Base-by-base conservation (phyloP, 2,329 filamentous ascomycete genomes). In the Calycina marina region DNA sequence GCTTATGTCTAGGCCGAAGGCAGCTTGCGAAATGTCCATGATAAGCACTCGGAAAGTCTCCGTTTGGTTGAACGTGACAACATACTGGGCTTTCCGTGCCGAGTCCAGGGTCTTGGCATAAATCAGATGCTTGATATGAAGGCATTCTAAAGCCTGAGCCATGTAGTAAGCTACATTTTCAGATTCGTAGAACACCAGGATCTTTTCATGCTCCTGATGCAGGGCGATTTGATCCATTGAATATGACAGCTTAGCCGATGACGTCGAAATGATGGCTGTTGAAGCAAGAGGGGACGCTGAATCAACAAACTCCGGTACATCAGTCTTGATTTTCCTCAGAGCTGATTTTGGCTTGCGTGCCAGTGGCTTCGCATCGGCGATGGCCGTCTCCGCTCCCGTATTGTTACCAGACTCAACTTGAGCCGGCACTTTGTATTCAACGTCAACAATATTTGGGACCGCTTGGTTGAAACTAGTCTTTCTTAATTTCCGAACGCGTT, bases 21-120 rank as follows among this genome's bases (percentile, higher is more conserved):
- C 83, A 17, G 86, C 86, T 50, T 90, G 83, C 2, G 72, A 72
- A n/a, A 94, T 69, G 48, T 93, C 85, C 78, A 94, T 93, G 1
- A 94, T 63, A 2, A 94, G 60, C 0, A 94, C 83, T 4, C 82
- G 38, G 27, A 51, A 49, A 1, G 24, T 28, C 2, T 41, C 28
- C 5, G 40, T 39, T 40, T 40, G 42, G 40, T 86, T 83, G 56
- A 94, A 94, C 0, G 75, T 69, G 1, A 74, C 69, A 1, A 94
- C 69, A 47, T 93, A 93, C 46, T 78, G 69, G 0, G 78, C 72
- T 36, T 81, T 71, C 4, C 71, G 65, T 9, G 67, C 61, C 1
- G 69, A 62, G 1, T 66, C 63, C 2, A 85, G 57, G 2, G 63
- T 62, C 42, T 71, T 72, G 9, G 77, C 72, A 44, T 84, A 85